Conservation (phyloP, 1,139 yeast genomes). For the Candida pseudoviswanathii region DNA sequence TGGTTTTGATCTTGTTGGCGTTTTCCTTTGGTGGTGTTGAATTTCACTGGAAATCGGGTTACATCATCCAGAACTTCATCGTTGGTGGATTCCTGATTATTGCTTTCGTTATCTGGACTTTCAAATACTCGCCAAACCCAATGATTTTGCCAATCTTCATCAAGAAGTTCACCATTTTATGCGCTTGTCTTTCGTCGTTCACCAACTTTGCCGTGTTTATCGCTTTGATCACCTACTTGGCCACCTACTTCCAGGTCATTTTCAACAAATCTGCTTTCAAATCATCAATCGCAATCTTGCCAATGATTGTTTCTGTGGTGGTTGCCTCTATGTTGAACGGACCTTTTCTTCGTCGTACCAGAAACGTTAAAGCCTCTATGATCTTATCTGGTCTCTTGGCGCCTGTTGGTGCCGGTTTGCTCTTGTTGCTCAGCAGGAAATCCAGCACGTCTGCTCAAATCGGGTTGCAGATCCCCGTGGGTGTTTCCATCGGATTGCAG, state of each 20-base stretch:
- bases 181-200: slow-evolving; percentile 39
- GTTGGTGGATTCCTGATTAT: slow-evolving; percentile 51
- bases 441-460: slow-evolving; percentile 42
- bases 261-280: slow-evolving; percentile 49
- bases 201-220: slow-evolving; percentile 48
- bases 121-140: slow-evolving; percentile 45
- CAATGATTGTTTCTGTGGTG: slow-evolving; percentile 54
- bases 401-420: slow-evolving; percentile 54
- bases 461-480: slow-evolving; percentile 56
- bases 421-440: slow-evolving; percentile 39
- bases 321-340: slow-evolving; percentile 52
- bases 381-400: slow-evolving; percentile 47
- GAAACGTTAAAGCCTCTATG: slow-evolving; percentile 50
- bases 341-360: slow-evolving; percentile 43
- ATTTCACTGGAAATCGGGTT: slow-evolving; percentile 48
- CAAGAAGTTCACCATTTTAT: slow-evolving; percentile 32
- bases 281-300: slow-evolving; percentile 60
- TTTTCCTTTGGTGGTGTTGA: slow-evolving; percentile 38
- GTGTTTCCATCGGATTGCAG: slow-evolving; percentile 54
- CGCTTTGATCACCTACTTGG: slow-evolving; percentile 43
- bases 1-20: slow-evolving; percentile 33
- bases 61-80: slow-evolving; percentile 54
- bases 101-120: slow-evolving; percentile 51
- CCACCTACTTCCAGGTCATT: slow-evolving; percentile 59
- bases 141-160: slow-evolving; percentile 47